phyloP scores from a whole-genome alignment of 2,329 filamentous ascomycete genomes.

The Knufia petricola region DNA sequence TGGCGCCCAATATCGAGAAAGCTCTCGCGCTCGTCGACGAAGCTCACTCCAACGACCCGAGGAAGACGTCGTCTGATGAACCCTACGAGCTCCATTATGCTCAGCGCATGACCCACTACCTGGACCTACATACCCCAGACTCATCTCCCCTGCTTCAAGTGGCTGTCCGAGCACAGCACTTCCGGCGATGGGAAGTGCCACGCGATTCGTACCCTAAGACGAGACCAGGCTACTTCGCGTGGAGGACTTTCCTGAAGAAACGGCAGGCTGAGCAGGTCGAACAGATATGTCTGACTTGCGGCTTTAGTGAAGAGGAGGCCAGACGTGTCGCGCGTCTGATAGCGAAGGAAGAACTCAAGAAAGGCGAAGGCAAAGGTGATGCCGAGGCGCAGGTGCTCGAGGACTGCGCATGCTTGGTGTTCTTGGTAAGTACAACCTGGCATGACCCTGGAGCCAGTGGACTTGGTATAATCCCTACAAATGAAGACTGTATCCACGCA shows the following conservation, averaged over 20 bases:
- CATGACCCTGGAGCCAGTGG: neutral
- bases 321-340: constrained; percentile 61
- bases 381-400: constrained; percentile 64
- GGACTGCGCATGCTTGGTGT: constrained; percentile 79
- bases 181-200: constrained; percentile 75
- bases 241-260: constrained; percentile 65
- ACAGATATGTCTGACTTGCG: constrained; percentile 43
- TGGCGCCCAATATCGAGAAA: constrained; percentile 23
- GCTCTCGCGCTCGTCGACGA: constrained; percentile 63
- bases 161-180: constrained; percentile 76
- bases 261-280: constrained; percentile 55
- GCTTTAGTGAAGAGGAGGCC: constrained; percentile 45
- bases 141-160: constrained; percentile 61
- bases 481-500: no score
- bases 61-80: constrained; percentile 37
- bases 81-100: constrained; percentile 81
- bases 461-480: no score
- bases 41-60: constrained; percentile 61
- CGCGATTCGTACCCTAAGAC: constrained; percentile 64
- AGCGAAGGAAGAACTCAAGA: constrained; percentile 63
- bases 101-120: constrained; percentile 66
- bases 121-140: constrained; percentile 49
- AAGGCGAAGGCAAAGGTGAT: constrained; percentile 39
- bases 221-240: constrained; percentile 66
- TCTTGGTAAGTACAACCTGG: constrained; percentile 38